Conservation (phyloP, 306 rosid genomes). For the Fragaria ananassa region DNA sequence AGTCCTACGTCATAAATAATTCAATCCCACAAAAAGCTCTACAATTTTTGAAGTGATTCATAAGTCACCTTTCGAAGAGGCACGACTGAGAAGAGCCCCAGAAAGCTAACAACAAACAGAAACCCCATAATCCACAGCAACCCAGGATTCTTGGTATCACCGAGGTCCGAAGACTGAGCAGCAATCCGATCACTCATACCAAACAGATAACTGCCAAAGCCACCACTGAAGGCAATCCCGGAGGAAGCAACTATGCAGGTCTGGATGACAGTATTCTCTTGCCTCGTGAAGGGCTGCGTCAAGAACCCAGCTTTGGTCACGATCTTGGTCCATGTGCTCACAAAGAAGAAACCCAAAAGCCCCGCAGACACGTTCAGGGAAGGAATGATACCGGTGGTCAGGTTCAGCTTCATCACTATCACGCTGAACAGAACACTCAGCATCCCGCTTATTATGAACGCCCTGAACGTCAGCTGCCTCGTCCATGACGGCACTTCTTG, state of each 20-base stretch:
- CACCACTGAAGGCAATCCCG: slow-evolving; percentile 49
- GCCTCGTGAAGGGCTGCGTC: slow-evolving; percentile 42
- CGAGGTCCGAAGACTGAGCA: slow-evolving; percentile 25
- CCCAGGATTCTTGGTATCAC: slow-evolving; percentile 33
- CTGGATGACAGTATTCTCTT: slow-evolving; percentile 51
- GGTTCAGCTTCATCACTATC: slow-evolving; percentile 49
- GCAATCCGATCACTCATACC: slow-evolving; percentile 42
- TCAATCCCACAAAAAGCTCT: not conserved
- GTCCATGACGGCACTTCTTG: slow-evolving; percentile 35
- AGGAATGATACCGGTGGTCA: slow-evolving; percentile 44
- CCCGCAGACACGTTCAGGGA: slow-evolving; percentile 47
- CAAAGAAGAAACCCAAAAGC: slow-evolving; percentile 43
- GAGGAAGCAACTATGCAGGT: slow-evolving; percentile 54
- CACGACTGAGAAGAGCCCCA: slow-evolving; percentile 52
- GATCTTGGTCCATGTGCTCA: slow-evolving; percentile 39
- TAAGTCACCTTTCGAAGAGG: slow-evolving; percentile 45
- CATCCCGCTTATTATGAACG: slow-evolving; percentile 35
- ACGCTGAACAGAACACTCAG: slow-evolving; percentile 40
- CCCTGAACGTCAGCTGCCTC: slow-evolving; percentile 39
- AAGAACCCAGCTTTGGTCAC: slow-evolving; percentile 23
- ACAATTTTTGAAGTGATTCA: not conserved
- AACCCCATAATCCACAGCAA: slow-evolving; percentile 43
- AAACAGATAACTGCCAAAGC: slow-evolving; percentile 50
- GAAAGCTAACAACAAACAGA: slow-evolving; percentile 48
- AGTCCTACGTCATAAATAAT: not conserved